phyloP scores from a whole-genome alignment of 2,329 filamentous ascomycete genomes.

The Paracoccidioides brasiliensis region DNA sequence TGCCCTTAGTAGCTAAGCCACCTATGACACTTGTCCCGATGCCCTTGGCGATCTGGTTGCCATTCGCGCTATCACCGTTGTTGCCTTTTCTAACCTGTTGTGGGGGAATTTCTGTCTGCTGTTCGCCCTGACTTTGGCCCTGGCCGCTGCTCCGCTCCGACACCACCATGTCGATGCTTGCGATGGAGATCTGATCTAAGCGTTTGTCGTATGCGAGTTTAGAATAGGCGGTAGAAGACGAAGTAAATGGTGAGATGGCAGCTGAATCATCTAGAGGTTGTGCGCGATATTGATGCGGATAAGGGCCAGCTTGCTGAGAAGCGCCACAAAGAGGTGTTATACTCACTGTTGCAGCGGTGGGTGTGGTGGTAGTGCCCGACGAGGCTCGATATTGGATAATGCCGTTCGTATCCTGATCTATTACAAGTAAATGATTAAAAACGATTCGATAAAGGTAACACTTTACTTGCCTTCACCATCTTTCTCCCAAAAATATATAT shows the following conservation, averaged over 20 bases:
- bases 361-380: background rate
- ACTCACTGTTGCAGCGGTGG: background rate
- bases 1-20: constrained; percentile 70
- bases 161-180: constrained; percentile 61
- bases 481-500: background rate
- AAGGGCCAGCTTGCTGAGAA: background rate
- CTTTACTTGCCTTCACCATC: background rate
- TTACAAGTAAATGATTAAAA: background rate
- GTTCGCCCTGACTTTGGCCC: constrained; percentile 6
- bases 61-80: constrained; percentile 15
- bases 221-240: constrained; percentile 16
- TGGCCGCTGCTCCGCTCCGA: background rate
- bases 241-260: constrained; percentile 32
- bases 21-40: constrained; percentile 40
- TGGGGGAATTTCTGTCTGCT: constrained; percentile 11
- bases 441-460: no score
- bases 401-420: background rate
- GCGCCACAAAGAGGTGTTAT: background rate
- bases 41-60: constrained; percentile 33
- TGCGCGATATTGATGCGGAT: constrained; percentile 4
- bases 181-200: constrained; percentile 63
- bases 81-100: constrained; percentile 16
- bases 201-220: constrained; percentile 52
- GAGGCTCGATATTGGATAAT: background rate
- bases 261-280: constrained; percentile 15